A percentile compares a stretch with the other conserved stretches of the same genome.
These are phyloP conservation scores for Yamadazyma phyllophila DNA, from an alignment of 805 yeast genomes.

Conservation along the genomic window DNA sequence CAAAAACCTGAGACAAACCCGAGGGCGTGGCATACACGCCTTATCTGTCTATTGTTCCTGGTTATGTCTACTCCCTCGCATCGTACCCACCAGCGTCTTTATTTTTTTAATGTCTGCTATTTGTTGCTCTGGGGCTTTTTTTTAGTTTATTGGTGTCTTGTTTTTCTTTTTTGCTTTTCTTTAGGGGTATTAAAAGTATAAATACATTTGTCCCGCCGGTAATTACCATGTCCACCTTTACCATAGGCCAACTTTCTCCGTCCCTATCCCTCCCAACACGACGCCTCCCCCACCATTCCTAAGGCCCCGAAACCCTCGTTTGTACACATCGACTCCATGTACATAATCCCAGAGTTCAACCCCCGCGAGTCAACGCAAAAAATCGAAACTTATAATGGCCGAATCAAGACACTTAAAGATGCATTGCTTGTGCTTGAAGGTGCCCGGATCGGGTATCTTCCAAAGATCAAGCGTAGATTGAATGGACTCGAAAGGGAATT, in stretches of 20 bases:
- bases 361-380: conserved; percentile 5
- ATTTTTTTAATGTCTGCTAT: neutral
- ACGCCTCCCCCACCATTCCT: conserved; percentile 1
- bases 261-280: neutral
- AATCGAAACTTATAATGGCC: conserved; percentile 57
- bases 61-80: neutral
- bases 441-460: conserved; percentile 52
- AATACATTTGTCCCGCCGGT: neutral
- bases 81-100: neutral
- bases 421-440: conserved; percentile 68
- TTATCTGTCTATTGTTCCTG: neutral
- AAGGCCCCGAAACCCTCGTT: conserved; percentile 5
- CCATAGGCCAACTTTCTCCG: neutral
- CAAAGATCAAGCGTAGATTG: conserved; percentile 58
- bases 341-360: conserved; percentile 16
- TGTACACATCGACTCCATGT: conserved; percentile 14
- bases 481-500: conserved; percentile 55
- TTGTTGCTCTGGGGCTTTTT: neutral
- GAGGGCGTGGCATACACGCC: neutral
- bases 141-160: neutral
- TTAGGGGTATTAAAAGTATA: neutral
- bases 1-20: neutral
- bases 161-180: neutral
- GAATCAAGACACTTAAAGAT: conserved; percentile 55
- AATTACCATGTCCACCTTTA: neutral